Evolutionary conservation across 2,329 filamentous ascomycete genomes (phyloP).

Genomic region (Furcasterigmium furcatum): DNA sequence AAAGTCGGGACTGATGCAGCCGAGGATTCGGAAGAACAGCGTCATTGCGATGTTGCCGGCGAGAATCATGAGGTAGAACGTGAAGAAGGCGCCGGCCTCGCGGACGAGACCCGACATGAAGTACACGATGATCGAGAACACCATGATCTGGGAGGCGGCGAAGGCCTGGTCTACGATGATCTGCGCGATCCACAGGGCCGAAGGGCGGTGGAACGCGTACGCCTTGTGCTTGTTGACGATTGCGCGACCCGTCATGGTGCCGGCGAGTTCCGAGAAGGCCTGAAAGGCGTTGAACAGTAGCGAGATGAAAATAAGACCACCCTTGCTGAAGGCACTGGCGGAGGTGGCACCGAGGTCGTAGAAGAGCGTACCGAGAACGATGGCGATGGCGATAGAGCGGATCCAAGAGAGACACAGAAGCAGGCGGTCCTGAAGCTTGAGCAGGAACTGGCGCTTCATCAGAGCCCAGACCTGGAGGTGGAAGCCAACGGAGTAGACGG

Average conservation of each 20-base stretch:
- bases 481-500: conserved; percentile 81
- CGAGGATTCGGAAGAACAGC: conserved; percentile 72
- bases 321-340: conserved; percentile 74
- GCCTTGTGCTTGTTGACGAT: conserved; percentile 83
- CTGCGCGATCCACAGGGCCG: conserved; percentile 79
- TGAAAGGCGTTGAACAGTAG: conserved; percentile 87
- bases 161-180: conserved; percentile 77
- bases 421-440: conserved; percentile 84
- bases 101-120: conserved; percentile 70
- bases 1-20: conserved; percentile 74
- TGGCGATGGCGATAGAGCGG: conserved; percentile 66
- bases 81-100: conserved; percentile 77
- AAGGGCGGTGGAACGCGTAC: conserved; percentile 80
- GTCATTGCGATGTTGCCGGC: conserved; percentile 71
- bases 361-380: conserved; percentile 79
- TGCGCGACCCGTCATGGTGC: conserved; percentile 71
- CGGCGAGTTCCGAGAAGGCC: conserved; percentile 73
- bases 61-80: conserved; percentile 68
- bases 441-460: conserved; percentile 78
- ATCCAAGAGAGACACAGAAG: conserved; percentile 71
- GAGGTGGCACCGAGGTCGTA: conserved; percentile 63
- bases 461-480: conserved; percentile 79
- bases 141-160: conserved; percentile 63
- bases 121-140: conserved; percentile 75
- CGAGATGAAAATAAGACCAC: conserved; percentile 76